Conservation (phyloP, 768 basidiomycete species). For the Baorangia bicolor region DNA sequence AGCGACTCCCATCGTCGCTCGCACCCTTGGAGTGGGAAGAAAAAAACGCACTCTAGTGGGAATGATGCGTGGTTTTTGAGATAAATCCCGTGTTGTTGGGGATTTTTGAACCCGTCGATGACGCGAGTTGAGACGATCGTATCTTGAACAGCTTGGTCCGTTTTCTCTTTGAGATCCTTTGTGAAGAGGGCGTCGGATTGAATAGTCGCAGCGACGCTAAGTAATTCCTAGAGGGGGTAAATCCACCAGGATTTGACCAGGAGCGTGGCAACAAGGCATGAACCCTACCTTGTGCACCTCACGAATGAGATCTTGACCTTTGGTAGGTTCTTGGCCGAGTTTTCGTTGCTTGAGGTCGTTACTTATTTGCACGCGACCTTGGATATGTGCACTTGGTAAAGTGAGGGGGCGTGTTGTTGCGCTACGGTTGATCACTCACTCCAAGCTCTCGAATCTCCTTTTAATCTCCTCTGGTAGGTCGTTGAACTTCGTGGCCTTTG, state of each 20-base stretch:
- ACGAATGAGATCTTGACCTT: conserved; percentile 68
- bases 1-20: background rate
- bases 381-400: conserved; percentile 58
- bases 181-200: conserved; percentile 66
- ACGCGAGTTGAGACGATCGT: conserved; percentile 75
- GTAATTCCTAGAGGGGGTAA: conserved; percentile 52
- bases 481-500: conserved; percentile 72
- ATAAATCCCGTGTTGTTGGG: conserved; percentile 66
- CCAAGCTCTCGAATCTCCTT: conserved; percentile 63
- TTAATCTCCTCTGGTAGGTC: conserved; percentile 73
- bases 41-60: conserved; percentile 65
- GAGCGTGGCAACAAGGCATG: background rate
- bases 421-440: conserved; percentile 46
- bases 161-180: conserved; percentile 69
- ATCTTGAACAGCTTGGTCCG: conserved; percentile 77
- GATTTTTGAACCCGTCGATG: conserved; percentile 75
- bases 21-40: background rate
- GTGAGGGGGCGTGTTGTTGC: background rate
- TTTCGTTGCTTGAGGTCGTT: conserved; percentile 77
- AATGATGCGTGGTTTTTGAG: conserved; percentile 80
- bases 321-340: conserved; percentile 70
- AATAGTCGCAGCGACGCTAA: conserved; percentile 58
- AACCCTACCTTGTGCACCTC: conserved; percentile 59
- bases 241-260: background rate
- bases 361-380: conserved; percentile 77